Conservation (phyloP, 140 eudicot species). For the Flaveria floridana region DNA sequence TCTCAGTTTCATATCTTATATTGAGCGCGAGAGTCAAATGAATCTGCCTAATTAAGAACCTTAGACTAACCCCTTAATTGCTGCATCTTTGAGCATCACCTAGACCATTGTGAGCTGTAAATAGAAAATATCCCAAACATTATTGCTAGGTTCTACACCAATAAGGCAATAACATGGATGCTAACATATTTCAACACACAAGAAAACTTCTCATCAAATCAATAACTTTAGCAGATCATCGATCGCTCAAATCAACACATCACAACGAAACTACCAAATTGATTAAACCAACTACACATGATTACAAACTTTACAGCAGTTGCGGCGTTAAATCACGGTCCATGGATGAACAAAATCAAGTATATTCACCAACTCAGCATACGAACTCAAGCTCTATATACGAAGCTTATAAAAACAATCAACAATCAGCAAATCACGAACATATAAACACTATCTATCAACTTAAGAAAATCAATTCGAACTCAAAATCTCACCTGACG, state of each 20-base stretch:
- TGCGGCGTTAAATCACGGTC: not conserved
- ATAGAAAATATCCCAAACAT: not conserved
- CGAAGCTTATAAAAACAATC: conserved; percentile 14
- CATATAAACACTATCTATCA: not conserved
- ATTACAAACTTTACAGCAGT: not conserved
- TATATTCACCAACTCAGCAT: not conserved
- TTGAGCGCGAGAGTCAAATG: not conserved
- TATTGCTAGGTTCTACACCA: not conserved
- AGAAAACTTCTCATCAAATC: not conserved
- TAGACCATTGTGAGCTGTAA: not conserved
- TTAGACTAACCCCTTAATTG: conserved; percentile 2
- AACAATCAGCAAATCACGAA: not conserved
- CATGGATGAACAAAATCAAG: conserved; percentile 10
- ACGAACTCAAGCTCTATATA: not conserved
- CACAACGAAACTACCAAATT: not conserved
- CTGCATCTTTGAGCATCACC: not conserved
- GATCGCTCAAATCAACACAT: conserved; percentile 11
- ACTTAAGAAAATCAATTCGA: not conserved
- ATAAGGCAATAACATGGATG: conserved; percentile 1
- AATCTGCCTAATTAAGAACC: not conserved
- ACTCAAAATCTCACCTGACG: conserved; percentile 28
- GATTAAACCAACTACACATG: not conserved
- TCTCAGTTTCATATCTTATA: not conserved
- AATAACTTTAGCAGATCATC: not conserved
- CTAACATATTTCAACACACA: conserved; percentile 8